Conservation (phyloP, 208 protist species). For the Tritrichomonas musculus region DNA sequence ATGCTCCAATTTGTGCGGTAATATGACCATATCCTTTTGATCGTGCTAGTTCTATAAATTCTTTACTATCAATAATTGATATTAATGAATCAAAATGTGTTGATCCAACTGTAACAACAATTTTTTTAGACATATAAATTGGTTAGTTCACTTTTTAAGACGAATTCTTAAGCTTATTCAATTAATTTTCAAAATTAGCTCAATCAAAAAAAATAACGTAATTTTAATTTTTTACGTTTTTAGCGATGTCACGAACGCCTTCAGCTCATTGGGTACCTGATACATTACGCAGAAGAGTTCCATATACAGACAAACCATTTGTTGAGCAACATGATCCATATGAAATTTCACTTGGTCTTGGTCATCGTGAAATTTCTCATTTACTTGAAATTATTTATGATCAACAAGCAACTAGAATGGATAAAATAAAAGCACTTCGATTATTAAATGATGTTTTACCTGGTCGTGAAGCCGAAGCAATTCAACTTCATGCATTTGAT, state of each 20-base stretch:
- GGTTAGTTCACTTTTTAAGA: too few species aligned
- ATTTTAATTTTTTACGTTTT: too few species aligned
- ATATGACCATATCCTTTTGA: conserved; percentile 51
- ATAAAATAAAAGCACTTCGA: background rate
- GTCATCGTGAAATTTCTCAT: background rate
- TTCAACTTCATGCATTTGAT: background rate
- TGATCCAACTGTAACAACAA: conserved; percentile 51
- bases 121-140: background rate
- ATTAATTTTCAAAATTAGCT: too few species aligned
- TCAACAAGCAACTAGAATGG: background rate
- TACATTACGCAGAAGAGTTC: background rate
- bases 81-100: conserved; percentile 53
- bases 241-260: conserved; percentile 16
- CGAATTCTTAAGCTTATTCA: too few species aligned
- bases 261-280: background rate
- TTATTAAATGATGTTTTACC: background rate
- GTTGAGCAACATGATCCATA: background rate
- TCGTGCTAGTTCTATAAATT: background rate
- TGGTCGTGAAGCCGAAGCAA: background rate
- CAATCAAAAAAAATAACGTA: too few species aligned
- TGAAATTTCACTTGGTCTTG: background rate
- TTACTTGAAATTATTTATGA: background rate
- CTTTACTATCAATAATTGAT: conserved; percentile 37
- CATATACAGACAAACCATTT: conserved; percentile 8
- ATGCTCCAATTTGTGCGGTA: conserved; percentile 42